Percentiles rank a stretch among this genome's conserved stretches.
phyloP scores from a whole-genome alignment of 352 stramenopile species.

The Saprolegnia parasitica region DNA sequence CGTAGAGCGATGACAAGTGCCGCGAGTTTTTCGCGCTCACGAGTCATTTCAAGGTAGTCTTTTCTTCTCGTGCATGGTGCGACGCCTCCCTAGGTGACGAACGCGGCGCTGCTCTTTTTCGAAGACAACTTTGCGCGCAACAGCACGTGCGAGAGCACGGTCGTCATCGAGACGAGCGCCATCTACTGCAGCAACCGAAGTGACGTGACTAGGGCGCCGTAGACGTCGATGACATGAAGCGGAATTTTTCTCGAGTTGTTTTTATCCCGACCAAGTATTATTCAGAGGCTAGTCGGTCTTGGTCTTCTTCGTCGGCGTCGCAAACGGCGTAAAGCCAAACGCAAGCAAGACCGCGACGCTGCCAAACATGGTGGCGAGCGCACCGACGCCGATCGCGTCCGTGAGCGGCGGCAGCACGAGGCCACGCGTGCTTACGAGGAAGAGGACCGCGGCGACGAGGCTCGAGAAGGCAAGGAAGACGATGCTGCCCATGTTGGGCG shows the following conservation, averaged over 20 bases:
- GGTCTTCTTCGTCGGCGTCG: background rate
- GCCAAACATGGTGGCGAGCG: constrained; percentile 25
- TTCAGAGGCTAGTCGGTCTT: constrained; percentile 13
- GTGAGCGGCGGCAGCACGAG: constrained; percentile 31
- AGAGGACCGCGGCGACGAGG: constrained; percentile 14
- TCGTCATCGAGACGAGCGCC: background rate
- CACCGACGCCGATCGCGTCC: constrained; percentile 22
- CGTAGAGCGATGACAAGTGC: constrained; percentile 12
- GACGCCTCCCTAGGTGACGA: constrained; percentile 13
- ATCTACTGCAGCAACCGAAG: background rate
- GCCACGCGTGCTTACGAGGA: constrained; percentile 2
- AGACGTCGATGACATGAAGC: background rate
- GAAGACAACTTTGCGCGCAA: constrained; percentile 24
- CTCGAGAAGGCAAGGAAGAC: constrained; percentile 25
- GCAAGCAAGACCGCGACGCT: constrained; percentile 28
- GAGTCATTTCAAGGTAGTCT: constrained; percentile 21
- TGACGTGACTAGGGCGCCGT: background rate
- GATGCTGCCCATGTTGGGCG: constrained; percentile 28
- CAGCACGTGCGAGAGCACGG: constrained; percentile 12
- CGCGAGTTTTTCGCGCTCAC: constrained; percentile 18
- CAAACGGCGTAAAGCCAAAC: constrained; percentile 29
- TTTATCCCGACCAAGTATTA: background rate
- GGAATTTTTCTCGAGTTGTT: background rate
- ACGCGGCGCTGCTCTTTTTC: constrained; percentile 2
- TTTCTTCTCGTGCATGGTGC: too few species aligned